phyloP scores from a whole-genome alignment of 768 basidiomycete genomes.

The Boletus bicolor region DNA sequence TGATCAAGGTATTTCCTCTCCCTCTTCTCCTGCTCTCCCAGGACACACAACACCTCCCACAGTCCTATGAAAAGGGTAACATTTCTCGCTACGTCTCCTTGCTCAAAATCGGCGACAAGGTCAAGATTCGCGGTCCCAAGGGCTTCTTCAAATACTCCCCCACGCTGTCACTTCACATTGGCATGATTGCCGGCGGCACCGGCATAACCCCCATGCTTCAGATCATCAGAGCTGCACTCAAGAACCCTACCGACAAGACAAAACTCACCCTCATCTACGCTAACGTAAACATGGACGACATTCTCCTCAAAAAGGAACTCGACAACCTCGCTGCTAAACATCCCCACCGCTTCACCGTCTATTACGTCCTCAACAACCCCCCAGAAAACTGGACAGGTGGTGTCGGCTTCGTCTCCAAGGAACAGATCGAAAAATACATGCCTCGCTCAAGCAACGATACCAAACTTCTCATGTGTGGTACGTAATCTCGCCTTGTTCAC shows the following conservation, averaged over 20 bases:
- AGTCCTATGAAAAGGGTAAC: constrained; percentile 98
- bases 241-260: constrained; percentile 84
- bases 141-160: constrained; percentile 88
- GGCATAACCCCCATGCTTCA: constrained; percentile 99
- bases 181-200: constrained; percentile 98
- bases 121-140: constrained; percentile 94
- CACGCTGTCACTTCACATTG: constrained; percentile 69
- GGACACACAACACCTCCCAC: not conserved
- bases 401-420: constrained; percentile 89
- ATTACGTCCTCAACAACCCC: constrained; percentile 94
- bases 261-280: constrained; percentile 90
- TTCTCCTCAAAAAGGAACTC: constrained; percentile 85
- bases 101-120: constrained; percentile 82
- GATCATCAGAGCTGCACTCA: constrained; percentile 90
- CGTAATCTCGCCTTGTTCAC: constrained; percentile 31
- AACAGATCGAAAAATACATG: constrained; percentile 81
- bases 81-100: constrained; percentile 83
- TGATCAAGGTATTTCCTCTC: constrained; percentile 75
- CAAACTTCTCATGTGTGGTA: constrained; percentile 87
- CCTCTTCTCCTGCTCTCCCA: not conserved
- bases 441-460: constrained; percentile 62
- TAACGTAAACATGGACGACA: constrained; percentile 91
- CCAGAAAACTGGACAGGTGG: constrained; percentile 85
- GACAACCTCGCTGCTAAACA: constrained; percentile 70
- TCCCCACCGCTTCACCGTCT: constrained; percentile 68